Conservation (phyloP, 2,329 filamentous ascomycete species). For the Phoma sp. region DNA sequence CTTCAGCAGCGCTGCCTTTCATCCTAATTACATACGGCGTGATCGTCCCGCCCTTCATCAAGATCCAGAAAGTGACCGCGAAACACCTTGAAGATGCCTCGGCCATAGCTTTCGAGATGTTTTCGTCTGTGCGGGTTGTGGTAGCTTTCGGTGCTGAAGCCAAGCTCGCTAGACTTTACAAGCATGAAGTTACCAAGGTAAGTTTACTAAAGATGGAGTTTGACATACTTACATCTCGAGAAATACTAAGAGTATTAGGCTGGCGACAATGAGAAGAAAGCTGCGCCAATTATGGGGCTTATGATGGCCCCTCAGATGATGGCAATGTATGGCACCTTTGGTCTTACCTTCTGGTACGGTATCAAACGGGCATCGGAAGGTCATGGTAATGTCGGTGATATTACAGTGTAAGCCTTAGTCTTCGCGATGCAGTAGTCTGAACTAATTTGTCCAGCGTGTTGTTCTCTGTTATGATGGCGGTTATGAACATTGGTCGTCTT, state of each 20-base stretch:
- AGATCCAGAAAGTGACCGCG: conserved; percentile 43
- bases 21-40: conserved; percentile 44
- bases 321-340: conserved; percentile 48
- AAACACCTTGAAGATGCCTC: conserved; percentile 45
- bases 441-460: conserved; percentile 38
- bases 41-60: conserved; percentile 43
- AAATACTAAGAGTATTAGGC: conserved; percentile 24
- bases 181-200: conserved; percentile 32
- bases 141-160: conserved; percentile 49
- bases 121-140: conserved; percentile 48
- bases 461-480: conserved; percentile 50
- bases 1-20: conserved; percentile 54
- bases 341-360: conserved; percentile 51
- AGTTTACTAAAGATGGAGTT: not conserved
- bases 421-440: too few relatives aligned
- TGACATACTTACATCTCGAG: too few relatives aligned
- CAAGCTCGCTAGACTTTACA: conserved; percentile 43
- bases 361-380: conserved; percentile 45
- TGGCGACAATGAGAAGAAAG: conserved; percentile 34
- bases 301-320: conserved; percentile 46
- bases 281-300: conserved; percentile 43
- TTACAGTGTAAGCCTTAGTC: conserved; percentile 37
- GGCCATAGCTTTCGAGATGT: conserved; percentile 49
- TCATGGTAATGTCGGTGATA: conserved; percentile 38
- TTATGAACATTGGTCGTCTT: conserved; percentile 44